Evolutionary conservation across 2,329 filamentous ascomycete species (phyloP), one percentile per base, ranked within the genome.

Genomic region (Pseudogymnoascus sp.): DNA sequence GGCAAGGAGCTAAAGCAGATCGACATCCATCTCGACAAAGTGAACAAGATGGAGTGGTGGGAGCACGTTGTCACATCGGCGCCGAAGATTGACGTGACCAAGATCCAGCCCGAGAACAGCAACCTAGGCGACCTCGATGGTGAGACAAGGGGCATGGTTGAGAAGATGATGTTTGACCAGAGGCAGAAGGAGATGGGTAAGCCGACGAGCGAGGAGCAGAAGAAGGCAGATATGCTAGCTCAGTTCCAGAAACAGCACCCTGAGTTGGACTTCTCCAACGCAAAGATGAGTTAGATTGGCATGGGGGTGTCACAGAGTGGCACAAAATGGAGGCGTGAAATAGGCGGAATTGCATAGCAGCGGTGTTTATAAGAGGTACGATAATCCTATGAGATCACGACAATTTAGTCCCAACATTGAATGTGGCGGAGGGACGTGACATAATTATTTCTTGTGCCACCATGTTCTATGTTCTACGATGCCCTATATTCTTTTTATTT

Each of bases 81-180:
- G 3, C 94, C 94, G 66, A 90, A 88, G 77, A 96, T 99, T 76
- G 94, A 99, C 78, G 91, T 95, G 37, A 87, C 88, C 70, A 97
- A 96, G 80, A 97, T 99, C 76, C 85, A 87, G 73, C 94, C 94
- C 21, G 94, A 97, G 78, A 92, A 89, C 74, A 92, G 88, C 73
- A 96, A 92, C 75, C 81, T 99, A 71, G 87, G 89, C 63, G 94
- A 99, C 75, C 80, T 99, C 68, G 93, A 97, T 73, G 94, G 94
- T 65, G 90, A 96, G 81, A 99, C 94, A 61, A 84, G 94, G 67
- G 84, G 87, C 64, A 97, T 99, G 93, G 94, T 99, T 49, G 94
- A 99, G 85, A 99, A 99, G 85, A 99, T 99, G 94, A 99, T 99
- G 94, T 99, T 84, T 72, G 94, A 99, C 79, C 94, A 99, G 81